Conservation (phyloP, 257 asterid species). For the Solanum commersonii region DNA sequence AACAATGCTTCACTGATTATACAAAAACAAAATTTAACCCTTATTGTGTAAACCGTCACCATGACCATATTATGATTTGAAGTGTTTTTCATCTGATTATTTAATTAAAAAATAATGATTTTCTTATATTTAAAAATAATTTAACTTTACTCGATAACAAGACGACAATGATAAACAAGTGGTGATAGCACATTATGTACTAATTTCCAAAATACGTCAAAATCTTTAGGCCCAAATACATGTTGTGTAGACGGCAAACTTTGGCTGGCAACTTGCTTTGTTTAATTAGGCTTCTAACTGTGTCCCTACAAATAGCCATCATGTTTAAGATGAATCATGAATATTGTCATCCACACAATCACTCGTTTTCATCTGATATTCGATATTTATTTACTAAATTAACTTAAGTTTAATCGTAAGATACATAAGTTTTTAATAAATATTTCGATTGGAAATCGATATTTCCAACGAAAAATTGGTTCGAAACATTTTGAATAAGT, state of each 20-base stretch:
- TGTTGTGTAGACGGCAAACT: neutral
- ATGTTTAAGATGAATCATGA: neutral
- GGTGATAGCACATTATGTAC: neutral
- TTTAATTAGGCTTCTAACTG: neutral
- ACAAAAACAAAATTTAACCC: too few species aligned
- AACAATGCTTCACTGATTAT: neutral
- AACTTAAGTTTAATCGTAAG: neutral
- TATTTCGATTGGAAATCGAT: neutral
- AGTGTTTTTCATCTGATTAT: neutral
- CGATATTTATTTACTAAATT: neutral
- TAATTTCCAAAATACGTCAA: neutral
- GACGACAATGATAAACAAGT: neutral
- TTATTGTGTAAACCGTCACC: too few species aligned
- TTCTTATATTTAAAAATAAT: neutral
- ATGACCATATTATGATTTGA: neutral
- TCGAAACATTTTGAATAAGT: neutral
- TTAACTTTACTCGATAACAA: neutral
- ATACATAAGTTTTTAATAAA: fast-evolving
- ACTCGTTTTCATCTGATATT: neutral
- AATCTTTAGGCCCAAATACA: neutral
- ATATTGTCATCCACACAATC: neutral
- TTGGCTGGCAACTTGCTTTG: neutral
- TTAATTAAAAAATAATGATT: too few species aligned
- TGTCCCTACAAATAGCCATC: neutral
- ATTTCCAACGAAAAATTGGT: neutral